Evolutionary conservation across 352 stramenopile genomes (phyloP).

Genomic region (Elongisporangium senticosum): DNA sequence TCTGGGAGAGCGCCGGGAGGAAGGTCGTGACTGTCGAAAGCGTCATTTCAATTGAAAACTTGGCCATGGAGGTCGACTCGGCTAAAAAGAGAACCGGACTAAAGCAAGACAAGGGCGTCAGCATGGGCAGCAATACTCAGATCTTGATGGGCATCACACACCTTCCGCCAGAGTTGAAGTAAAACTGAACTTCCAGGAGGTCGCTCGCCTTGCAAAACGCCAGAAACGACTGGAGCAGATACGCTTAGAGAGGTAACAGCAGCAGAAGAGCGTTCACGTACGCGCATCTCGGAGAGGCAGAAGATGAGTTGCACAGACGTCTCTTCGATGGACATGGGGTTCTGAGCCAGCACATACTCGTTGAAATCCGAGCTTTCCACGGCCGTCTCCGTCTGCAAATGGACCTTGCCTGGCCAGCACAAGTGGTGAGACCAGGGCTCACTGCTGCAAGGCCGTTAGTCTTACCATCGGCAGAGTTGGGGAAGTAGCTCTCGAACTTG

Average conservation of each 20-base stretch:
- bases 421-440: neutral
- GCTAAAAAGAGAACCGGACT: constrained; percentile 71
- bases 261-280: constrained; percentile 11
- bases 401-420: constrained; percentile 36
- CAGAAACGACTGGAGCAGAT: constrained; percentile 28
- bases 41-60: constrained; percentile 73
- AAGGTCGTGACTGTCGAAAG: constrained; percentile 81
- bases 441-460: neutral
- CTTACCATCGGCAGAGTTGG: constrained; percentile 38
- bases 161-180: constrained; percentile 64
- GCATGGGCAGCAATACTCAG: constrained; percentile 2
- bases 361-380: constrained; percentile 75
- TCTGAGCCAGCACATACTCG: constrained; percentile 54
- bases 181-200: constrained; percentile 66
- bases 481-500: constrained; percentile 80
- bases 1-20: constrained; percentile 56
- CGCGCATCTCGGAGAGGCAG: constrained; percentile 75
- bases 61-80: constrained; percentile 64
- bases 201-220: constrained; percentile 78
- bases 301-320: constrained; percentile 74
- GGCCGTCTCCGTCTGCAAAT: constrained; percentile 79
- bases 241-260: neutral
- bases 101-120: neutral
- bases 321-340: constrained; percentile 23
- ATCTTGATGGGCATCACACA: constrained; percentile 7